Percentiles rank a stretch among this genome's conserved stretches.
Evolutionary conservation across 2,329 filamentous ascomycete species (phyloP).

Genomic region (Rhytidhysteron rufulum): DNA sequence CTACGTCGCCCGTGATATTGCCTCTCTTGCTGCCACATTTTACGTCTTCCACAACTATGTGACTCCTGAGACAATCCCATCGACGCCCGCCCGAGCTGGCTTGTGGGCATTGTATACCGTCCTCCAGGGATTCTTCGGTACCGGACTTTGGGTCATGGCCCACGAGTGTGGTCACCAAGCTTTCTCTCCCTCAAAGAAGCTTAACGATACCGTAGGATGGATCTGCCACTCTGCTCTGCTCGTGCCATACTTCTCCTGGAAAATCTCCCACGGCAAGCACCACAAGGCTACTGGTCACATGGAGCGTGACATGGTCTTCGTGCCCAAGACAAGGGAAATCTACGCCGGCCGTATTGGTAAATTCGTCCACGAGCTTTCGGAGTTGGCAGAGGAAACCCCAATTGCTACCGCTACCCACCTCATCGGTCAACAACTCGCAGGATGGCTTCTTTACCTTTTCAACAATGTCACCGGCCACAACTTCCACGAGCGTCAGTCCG

Average conservation of each 20-base stretch:
- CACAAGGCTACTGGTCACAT: constrained; percentile 98
- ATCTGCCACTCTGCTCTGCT: constrained; percentile 82
- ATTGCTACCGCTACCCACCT: constrained; percentile 72
- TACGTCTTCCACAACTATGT: constrained; percentile 85
- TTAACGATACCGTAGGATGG: constrained; percentile 94
- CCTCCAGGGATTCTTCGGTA: constrained; percentile 87
- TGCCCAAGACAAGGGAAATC: constrained; percentile 84
- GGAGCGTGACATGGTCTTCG: constrained; percentile 97
- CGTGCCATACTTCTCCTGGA: constrained; percentile 99
- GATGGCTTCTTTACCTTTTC: constrained; percentile 89
- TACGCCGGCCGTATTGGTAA: constrained; percentile 73
- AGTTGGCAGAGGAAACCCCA: constrained; percentile 93
- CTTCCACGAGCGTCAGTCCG: constrained; percentile 82
- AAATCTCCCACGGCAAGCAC: constrained; percentile 98
- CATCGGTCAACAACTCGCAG: constrained; percentile 79
- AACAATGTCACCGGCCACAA: constrained; percentile 96
- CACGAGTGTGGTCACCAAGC: constrained; percentile 98
- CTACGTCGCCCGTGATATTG: constrained; percentile 82
- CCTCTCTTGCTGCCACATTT: constrained; percentile 71
- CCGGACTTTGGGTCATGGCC: constrained; percentile 91
- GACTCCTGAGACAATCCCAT: constrained; percentile 78
- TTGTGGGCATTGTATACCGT: constrained; percentile 70
- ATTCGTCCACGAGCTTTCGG: constrained; percentile 74
- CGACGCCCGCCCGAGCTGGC: constrained; percentile 59
- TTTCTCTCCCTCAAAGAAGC: constrained; percentile 84